A percentile compares a stretch with the other conserved stretches of the same genome.
These are phyloP conservation scores for Backusella sp. DNA, from an alignment of 192 early-diverging fungal species.

Conservation along the genomic window DNA sequence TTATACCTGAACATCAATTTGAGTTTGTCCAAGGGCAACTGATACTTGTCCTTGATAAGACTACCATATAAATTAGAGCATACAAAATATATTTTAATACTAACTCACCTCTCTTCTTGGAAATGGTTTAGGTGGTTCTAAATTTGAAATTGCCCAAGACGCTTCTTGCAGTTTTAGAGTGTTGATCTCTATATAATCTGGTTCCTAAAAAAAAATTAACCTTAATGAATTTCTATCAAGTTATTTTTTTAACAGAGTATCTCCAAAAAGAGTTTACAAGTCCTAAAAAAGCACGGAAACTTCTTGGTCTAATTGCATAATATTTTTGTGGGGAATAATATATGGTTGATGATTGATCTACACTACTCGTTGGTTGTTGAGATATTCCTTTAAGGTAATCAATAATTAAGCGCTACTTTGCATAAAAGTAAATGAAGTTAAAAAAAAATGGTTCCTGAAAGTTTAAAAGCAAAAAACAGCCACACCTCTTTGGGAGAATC, in stretches of 20 bases:
- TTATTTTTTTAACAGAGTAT: not conserved
- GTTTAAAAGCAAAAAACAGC: too few species aligned
- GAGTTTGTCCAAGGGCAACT: not conserved
- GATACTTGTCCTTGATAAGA: slow-evolving; percentile 8
- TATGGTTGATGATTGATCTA: not conserved
- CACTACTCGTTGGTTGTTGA: not conserved
- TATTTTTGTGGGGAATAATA: not conserved
- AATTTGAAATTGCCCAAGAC: not conserved
- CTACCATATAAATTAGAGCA: not conserved
- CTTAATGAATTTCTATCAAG: not conserved
- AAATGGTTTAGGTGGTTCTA: not conserved
- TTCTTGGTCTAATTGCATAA: not conserved
- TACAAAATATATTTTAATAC: not conserved
- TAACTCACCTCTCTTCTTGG: not conserved
- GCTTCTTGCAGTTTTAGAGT: not conserved
- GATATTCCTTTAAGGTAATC: too few species aligned
- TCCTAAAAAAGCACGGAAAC: not conserved
- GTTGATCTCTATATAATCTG: not conserved
- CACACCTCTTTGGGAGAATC: not conserved
- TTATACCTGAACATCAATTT: slow-evolving; percentile 15
- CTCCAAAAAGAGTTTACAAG: not conserved
- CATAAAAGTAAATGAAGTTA: too few species aligned
- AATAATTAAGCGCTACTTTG: too few species aligned
- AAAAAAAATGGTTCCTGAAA: too few species aligned
- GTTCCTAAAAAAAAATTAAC: not conserved